Evolutionary conservation across 1,284 basidiomycete genomes (phyloP).

Genomic region (Fistulinella cinereoalba): DNA sequence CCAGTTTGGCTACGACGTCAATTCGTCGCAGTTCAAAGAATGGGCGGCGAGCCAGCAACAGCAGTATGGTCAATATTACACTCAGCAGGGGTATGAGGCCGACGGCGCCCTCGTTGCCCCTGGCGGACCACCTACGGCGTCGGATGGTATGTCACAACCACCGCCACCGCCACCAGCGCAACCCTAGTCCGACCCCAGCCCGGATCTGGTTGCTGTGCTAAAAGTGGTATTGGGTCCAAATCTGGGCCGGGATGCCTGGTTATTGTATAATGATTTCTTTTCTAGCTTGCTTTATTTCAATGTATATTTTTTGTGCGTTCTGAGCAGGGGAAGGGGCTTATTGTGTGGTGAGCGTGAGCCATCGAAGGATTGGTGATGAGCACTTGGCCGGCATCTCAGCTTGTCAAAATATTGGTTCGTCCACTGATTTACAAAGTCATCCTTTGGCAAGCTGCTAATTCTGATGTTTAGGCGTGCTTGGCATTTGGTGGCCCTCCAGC

Average conservation of each 20-base stretch:
- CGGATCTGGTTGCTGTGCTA: neutral
- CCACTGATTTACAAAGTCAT: no score
- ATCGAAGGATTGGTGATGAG: neutral
- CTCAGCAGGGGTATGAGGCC: constrained; percentile 36
- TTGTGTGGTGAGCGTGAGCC: no score
- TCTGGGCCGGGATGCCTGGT: no score
- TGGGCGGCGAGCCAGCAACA: constrained; percentile 70
- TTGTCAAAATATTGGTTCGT: no score
- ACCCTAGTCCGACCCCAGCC: neutral
- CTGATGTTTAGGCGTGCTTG: no score
- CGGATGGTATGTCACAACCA: constrained; percentile 17
- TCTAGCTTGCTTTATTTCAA: constrained; percentile 33
- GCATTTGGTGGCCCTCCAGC: no score
- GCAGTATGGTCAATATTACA: constrained; percentile 73
- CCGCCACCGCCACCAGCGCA: constrained; percentile 27
- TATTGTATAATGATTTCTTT: no score
- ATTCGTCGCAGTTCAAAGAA: constrained; percentile 75
- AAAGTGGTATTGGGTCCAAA: neutral
- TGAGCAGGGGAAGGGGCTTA: neutral
- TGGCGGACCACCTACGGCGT: constrained; percentile 31
- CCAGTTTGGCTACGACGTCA: constrained; percentile 87
- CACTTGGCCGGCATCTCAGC: no score
- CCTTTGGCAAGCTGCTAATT: no score
- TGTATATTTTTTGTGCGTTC: constrained; percentile 24
- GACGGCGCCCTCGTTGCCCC: constrained; percentile 31